Base-by-base conservation (phyloP, 2,329 filamentous ascomycete species). In the Trichophyton schoenleinii region DNA sequence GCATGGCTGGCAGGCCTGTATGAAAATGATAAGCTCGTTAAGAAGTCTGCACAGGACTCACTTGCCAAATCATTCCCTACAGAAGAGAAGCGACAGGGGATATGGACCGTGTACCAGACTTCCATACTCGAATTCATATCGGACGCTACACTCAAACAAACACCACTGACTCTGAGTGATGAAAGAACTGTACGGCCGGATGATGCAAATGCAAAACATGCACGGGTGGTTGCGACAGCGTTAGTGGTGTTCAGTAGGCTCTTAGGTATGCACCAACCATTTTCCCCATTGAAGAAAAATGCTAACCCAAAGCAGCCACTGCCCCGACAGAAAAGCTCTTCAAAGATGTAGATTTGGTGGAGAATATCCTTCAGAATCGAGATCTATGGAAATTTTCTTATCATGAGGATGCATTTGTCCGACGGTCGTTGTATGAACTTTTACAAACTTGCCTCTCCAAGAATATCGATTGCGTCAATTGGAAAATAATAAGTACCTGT, bases 1-100 rank as follows among this genome's bases (percentile, higher is more conserved):
- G 81, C 89, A n/a, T 99, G 95, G 94, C 81, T 97, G 11, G 88
- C 89, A 6, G 94, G 92, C 0, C 82, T 87, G 1, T 95, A 91
- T 70, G 94, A 99, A 72, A 87, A 83, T 66, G 92, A 99, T 70
- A 84, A 85, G 61, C 80, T 81, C 18, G 90, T 91, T 13, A 80
- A 87, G 6, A 84, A 85, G 62, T 84, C 89, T n/a, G 91, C 91
- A 1, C 81, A 83, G 62, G 86, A 92, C 53, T 88, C 91, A 0
- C 78, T 96, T 18, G 81, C 82, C 0, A 82, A 81, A 1, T 88
- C 96, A 46, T 87, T 97, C 61, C 82, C 82, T 20, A 90, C 87
- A 0, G 83, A 88, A 18, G 90, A 95, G 61, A 99, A 96, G 74
- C 77, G 87, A 42, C 76, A 78, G 22, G 81, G 83, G 57, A 87